Evolutionary conservation across 768 basidiomycete genomes (phyloP).

Genomic region (Podaxis mareebaensis): DNA sequence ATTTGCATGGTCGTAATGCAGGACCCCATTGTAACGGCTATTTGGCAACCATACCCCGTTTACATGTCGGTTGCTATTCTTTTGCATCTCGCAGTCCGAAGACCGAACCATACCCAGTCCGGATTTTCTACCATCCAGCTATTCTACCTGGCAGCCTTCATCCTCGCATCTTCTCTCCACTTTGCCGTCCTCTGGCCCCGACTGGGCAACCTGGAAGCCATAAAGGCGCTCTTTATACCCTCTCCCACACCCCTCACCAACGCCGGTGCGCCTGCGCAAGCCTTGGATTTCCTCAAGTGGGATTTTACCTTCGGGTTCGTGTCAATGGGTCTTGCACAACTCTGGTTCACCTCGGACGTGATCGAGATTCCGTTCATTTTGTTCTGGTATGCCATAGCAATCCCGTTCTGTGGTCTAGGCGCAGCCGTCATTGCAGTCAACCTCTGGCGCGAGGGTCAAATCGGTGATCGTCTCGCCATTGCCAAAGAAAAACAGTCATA

Average conservation of each 20-base stretch:
- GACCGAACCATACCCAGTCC: slow-evolving; percentile 33
- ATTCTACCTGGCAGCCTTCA: slow-evolving; percentile 41
- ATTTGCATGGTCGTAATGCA: slow-evolving; percentile 41
- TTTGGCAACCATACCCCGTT: slow-evolving; percentile 58
- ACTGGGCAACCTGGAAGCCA: slow-evolving; percentile 27
- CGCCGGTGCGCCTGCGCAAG: slow-evolving; percentile 27
- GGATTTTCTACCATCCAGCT: slow-evolving; percentile 37
- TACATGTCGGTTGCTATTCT: slow-evolving; percentile 41
- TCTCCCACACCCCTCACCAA: slow-evolving; percentile 30
- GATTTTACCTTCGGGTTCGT: slow-evolving; percentile 41
- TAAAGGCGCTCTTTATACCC: slow-evolving; percentile 38
- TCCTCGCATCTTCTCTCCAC: slow-evolving; percentile 43
- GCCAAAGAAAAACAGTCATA: slow-evolving; percentile 12
- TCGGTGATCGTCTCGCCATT: slow-evolving; percentile 11
- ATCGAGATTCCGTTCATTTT: slow-evolving; percentile 34
- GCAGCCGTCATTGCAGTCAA: slow-evolving; percentile 49
- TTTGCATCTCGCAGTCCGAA: slow-evolving; percentile 41
- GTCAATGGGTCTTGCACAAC: slow-evolving; percentile 42
- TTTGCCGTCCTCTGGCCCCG: slow-evolving; percentile 40
- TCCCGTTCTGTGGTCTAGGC: slow-evolving; percentile 47
- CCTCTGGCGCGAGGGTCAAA: slow-evolving; percentile 47
- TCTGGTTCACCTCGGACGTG: slow-evolving; percentile 46
- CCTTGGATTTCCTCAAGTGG: slow-evolving; percentile 52
- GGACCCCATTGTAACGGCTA: slow-evolving; percentile 45
- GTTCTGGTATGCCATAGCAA: slow-evolving; percentile 44